Conservation (phyloP, 139 green algal species). For the Pycnococcus provasolii region DNA sequence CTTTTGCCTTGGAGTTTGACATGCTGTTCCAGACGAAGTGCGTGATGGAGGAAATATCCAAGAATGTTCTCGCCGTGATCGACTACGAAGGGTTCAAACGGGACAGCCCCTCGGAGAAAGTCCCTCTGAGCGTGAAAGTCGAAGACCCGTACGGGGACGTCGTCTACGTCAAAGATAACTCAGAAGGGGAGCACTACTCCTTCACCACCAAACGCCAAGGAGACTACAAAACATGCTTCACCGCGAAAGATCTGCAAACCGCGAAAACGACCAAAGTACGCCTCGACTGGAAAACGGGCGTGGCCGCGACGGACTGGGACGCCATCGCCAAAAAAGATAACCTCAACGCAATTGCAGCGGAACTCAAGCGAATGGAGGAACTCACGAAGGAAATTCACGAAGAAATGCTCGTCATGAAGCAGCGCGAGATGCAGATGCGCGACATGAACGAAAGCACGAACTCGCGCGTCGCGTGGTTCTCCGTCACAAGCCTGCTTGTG, state of each 20-base stretch:
- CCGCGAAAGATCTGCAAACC: constrained; percentile 5
- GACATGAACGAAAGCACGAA: constrained; percentile 87
- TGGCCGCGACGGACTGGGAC: constrained; percentile 75
- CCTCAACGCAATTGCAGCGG: constrained; percentile 53
- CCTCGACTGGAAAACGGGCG: constrained; percentile 76
- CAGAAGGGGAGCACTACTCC: constrained; percentile 49
- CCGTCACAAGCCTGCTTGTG: constrained; percentile 58
- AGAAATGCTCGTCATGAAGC: constrained; percentile 63
- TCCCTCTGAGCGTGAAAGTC: constrained; percentile 19
- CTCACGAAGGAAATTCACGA: constrained; percentile 12
- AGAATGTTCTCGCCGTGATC: too few species aligned
- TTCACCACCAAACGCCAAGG: constrained; percentile 63
- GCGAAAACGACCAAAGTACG: constrained; percentile 48
- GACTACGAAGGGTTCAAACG: too few species aligned
- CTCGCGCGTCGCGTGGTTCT: constrained; percentile 64
- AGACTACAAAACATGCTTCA: constrained; percentile 85
- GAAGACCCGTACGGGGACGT: constrained; percentile 35
- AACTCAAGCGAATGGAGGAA: constrained; percentile 14
- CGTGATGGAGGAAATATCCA: too few species aligned
- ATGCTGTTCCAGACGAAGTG: too few species aligned
- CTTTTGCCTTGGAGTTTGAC: too few species aligned
- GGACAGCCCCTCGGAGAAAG: neutral
- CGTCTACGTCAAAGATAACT: constrained; percentile 30
- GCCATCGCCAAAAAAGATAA: constrained; percentile 88
- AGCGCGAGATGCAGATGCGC: constrained; percentile 72